Conservation (phyloP, 306 rosid species). For the Vigna angularis region DNA sequence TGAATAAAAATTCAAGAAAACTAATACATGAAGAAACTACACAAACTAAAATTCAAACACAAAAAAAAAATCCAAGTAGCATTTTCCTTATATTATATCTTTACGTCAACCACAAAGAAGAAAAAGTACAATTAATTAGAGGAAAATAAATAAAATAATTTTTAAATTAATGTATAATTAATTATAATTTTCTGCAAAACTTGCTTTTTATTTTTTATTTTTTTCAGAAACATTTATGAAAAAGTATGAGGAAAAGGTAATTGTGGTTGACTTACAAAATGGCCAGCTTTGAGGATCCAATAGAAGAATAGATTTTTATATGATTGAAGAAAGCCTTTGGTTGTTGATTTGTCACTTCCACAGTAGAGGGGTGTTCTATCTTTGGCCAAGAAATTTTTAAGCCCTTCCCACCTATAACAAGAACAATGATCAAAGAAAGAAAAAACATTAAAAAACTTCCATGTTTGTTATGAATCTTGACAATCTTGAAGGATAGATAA, state of each 20-base stretch:
- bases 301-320: constrained; percentile 76
- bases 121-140: too few species aligned
- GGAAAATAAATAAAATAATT: too few species aligned
- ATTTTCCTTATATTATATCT: too few species aligned
- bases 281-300: constrained; percentile 99
- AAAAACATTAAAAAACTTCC: constrained; percentile 1
- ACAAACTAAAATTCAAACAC: too few species aligned
- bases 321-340: constrained; percentile 73
- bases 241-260: constrained; percentile 12
- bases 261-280: constrained; percentile 76
- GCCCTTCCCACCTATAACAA: constrained; percentile 77
- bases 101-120: too few species aligned
- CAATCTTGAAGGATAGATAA: constrained; percentile 4
- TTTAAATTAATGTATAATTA: too few species aligned
- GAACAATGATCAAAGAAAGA: neutral
- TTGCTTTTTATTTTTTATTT: too few species aligned
- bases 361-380: constrained; percentile 71
- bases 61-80: too few species aligned
- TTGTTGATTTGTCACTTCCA: constrained; percentile 53
- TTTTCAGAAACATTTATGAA: neutral
- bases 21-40: too few species aligned
- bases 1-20: too few species aligned
- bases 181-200: too few species aligned
- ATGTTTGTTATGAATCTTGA: neutral
- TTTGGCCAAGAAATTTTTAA: constrained; percentile 54